Evolutionary conservation across 805 yeast genomes (phyloP).

Genomic region (Candida multigemmis): DNA sequence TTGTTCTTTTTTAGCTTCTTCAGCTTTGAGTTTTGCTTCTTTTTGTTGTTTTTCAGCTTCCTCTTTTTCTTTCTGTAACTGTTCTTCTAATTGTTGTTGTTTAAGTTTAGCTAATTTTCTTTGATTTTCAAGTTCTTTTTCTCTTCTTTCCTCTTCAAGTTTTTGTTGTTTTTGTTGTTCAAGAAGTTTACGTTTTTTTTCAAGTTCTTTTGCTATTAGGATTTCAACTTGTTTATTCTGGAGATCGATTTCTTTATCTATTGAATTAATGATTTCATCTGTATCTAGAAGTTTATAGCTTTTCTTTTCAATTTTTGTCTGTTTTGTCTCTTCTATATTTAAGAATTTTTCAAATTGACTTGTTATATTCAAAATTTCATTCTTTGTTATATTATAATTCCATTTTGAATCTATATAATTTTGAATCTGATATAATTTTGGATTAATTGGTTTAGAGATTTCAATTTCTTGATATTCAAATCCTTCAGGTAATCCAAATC

Average conservation of each 20-base stretch:
- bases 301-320: background rate
- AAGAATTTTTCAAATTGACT: constrained; percentile 1
- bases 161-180: too few relatives aligned
- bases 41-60: constrained; percentile 9
- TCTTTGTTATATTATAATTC: background rate
- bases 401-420: background rate
- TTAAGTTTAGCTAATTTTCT: constrained; percentile 8
- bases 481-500: constrained; percentile 18
- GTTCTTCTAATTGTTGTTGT: constrained; percentile 10
- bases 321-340: constrained; percentile 3
- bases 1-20: constrained; percentile 10
- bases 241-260: constrained; percentile 3
- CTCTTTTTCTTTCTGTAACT: constrained; percentile 6
- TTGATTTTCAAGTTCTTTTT: constrained; percentile 8
- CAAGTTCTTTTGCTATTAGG: constrained; percentile 9
- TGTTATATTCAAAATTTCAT: background rate
- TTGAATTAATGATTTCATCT: background rate
- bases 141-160: constrained; percentile 8
- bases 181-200: constrained; percentile 10
- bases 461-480: constrained; percentile 7
- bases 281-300: background rate
- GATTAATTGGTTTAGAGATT: background rate
- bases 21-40: constrained; percentile 4
- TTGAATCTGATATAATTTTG: constrained; percentile 4
- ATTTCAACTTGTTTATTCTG: constrained; percentile 10